Percentiles rank a stretch among this genome's conserved stretches.
phyloP scores from a whole-genome alignment of 108 stramenopile species.

The Cylindrotheca closterium region DNA sequence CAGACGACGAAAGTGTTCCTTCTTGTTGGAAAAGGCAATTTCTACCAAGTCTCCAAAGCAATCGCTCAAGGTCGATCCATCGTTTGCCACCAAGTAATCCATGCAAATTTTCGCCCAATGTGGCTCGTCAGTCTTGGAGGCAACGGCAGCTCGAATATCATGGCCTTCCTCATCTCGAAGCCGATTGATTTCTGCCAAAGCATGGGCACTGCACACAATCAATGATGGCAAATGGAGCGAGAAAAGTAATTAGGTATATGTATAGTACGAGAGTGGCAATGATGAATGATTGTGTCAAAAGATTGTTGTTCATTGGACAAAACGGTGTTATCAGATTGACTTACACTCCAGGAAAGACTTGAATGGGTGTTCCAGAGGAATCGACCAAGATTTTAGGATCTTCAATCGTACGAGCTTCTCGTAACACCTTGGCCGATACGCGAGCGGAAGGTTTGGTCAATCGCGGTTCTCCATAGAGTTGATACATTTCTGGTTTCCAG shows the following conservation, averaged over 20 bases:
- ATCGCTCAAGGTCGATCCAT: conserved; percentile 40
- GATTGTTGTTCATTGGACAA: too few relatives aligned
- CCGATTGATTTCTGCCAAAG: conserved; percentile 58
- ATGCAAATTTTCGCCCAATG: conserved; percentile 67
- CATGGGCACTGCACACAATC: conserved; percentile 26
- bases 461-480: conserved; percentile 37
- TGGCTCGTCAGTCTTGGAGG: conserved; percentile 78
- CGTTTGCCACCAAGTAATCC: conserved; percentile 51
- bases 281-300: too few relatives aligned
- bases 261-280: conserved; percentile 1
- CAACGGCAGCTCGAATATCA: conserved; percentile 61
- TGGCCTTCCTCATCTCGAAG: conserved; percentile 26
- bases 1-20: conserved; percentile 61
- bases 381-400: conserved; percentile 30
- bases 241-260: not conserved
- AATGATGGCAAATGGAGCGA: conserved; percentile 1
- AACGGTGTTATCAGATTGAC: too few relatives aligned
- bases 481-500: conserved; percentile 62
- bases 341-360: conserved; percentile 51
- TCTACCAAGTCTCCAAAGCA: conserved; percentile 53
- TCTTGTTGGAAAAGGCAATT: conserved; percentile 60
- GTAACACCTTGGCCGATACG: conserved; percentile 6
- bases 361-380: conserved; percentile 22
- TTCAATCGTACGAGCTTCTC: conserved; percentile 18
- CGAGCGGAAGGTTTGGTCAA: conserved; percentile 8